Conservation (phyloP, 257 asterid species). For the Plantago major region DNA sequence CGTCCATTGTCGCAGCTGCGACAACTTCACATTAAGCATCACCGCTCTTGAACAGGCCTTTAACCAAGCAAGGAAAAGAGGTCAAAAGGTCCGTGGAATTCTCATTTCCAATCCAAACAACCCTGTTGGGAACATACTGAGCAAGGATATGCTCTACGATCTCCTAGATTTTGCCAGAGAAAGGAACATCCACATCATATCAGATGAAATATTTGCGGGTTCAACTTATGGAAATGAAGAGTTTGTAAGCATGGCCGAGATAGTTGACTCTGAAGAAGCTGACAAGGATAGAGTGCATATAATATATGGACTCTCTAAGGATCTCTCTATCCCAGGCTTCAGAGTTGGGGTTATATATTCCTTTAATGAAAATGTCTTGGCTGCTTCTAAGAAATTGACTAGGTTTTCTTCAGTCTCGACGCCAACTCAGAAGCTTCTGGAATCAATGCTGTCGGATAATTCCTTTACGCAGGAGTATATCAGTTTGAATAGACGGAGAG, state of each 20-base stretch:
- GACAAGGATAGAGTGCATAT: conserved; percentile 88
- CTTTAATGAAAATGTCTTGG: conserved; percentile 65
- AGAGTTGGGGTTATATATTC: conserved; percentile 87
- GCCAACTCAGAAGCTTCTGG: conserved; percentile 72
- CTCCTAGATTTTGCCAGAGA: conserved; percentile 80
- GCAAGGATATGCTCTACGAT: conserved; percentile 44
- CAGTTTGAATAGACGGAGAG: conserved; percentile 50
- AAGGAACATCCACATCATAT: conserved; percentile 83
- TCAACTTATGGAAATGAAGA: conserved; percentile 66
- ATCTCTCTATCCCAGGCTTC: conserved; percentile 83
- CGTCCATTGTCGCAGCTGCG: conserved; percentile 88
- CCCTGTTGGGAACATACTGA: conserved; percentile 73
- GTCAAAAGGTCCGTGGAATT: conserved; percentile 84
- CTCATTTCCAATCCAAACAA: conserved; percentile 88
- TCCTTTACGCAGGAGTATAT: conserved; percentile 54
- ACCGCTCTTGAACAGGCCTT: conserved; percentile 84
- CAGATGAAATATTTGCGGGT: conserved; percentile 89
- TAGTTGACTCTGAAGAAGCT: conserved; percentile 56
- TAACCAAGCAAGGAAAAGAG: conserved; percentile 88
- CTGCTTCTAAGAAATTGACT: conserved; percentile 71
- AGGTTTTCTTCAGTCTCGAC: conserved; percentile 84
- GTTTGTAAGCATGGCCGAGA: conserved; percentile 93
- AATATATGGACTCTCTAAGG: conserved; percentile 81
- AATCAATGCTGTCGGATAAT: conserved; percentile 72
- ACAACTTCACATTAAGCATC: conserved; percentile 61